Evolutionary conservation across 208 protist species (phyloP), one percentile per base, ranked within the genome.

Genomic region (Blastocrithidia nonstop): DNA sequence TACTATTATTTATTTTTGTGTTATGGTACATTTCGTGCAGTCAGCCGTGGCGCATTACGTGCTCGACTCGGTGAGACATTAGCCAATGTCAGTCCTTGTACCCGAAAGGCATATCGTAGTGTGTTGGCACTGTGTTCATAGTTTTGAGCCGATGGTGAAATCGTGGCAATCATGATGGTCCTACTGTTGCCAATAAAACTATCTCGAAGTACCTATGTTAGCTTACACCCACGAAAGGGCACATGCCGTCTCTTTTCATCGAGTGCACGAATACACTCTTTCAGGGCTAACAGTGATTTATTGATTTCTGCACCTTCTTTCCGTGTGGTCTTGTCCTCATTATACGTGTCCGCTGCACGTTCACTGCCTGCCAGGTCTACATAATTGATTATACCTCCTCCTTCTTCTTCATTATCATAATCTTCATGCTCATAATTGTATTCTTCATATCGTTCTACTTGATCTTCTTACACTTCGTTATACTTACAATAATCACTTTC

Each of bases 301-400:
- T 99, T 99, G 59, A 99, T 99, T 45, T 98, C 94, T n/a, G 96
- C 93, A 1, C 94, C 93, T 62, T 97, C 94, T 62, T 97, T 80
- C 15, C 91, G 77, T 24, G 92, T 97, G 37, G 91, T 72, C 22
- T 72, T 60, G 58, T 97, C 88, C 17, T 65, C 74, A 26, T 85
- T 53, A 4, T 53, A 57, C 0, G 95, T 97, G 58, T 99, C 96
- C 0, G 80, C 82, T 2, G 76, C 92, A 32, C 96, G 57, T 65
- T 99, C 97, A 39, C 73, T 95, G 9, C 97, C 97, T 7, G 97
- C 97, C 5, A 99, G 62, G 60, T 99, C 97, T 25, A 99, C 97
- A 51, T 99, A 96, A 33, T 91, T 96, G 9, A 93, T 28, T 22
- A 41, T 66, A 1, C 77, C 83, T 22, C 36, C 40, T 21, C 77